These are phyloP conservation scores for Teratosphaeria viscida DNA, from an alignment of 2,329 filamentous ascomycete species.

Conservation along the genomic window DNA sequence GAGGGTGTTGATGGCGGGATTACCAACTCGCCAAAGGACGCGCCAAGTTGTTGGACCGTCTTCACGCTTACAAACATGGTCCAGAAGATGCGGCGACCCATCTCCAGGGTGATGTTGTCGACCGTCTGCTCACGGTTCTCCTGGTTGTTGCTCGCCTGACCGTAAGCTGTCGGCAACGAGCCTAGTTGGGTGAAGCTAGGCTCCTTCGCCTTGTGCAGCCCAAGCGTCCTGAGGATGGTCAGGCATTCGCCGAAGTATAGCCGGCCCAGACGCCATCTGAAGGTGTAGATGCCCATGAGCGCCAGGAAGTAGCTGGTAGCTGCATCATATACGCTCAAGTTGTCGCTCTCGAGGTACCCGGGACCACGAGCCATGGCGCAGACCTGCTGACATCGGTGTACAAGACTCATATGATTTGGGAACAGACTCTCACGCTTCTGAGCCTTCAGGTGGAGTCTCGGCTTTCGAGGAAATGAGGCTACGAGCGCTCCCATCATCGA, in stretches of 20 bases:
- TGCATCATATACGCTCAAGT: slow-evolving; percentile 50
- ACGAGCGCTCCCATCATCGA: slow-evolving; percentile 68
- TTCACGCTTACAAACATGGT: slow-evolving; percentile 64
- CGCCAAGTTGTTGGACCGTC: slow-evolving; percentile 65
- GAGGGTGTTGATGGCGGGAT: slow-evolving; percentile 67
- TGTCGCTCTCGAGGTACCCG: slow-evolving; percentile 43
- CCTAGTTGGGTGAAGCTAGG: slow-evolving; percentile 30
- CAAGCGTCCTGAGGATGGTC: slow-evolving; percentile 57
- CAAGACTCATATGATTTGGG: slow-evolving; percentile 57
- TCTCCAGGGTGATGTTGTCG: slow-evolving; percentile 41
- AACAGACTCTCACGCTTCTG: slow-evolving; percentile 56
- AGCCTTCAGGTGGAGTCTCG: slow-evolving; percentile 56
- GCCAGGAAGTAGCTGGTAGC: slow-evolving; percentile 69
- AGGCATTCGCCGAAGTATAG: slow-evolving; percentile 65
- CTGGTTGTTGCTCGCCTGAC: slow-evolving; percentile 27
- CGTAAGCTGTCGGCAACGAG: slow-evolving; percentile 26
- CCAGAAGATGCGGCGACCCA: slow-evolving; percentile 63
- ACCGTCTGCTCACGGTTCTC: slow-evolving; percentile 27
- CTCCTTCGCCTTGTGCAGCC: slow-evolving; percentile 48
- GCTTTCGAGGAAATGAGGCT: slow-evolving; percentile 64
- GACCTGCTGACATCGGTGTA: slow-evolving; percentile 60
- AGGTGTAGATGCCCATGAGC: slow-evolving; percentile 55
- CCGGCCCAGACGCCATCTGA: slow-evolving; percentile 56
- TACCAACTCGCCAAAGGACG: slow-evolving; percentile 58
- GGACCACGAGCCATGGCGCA: slow-evolving; percentile 57